phyloP scores from a whole-genome alignment of 257 asterid genomes.

The Jasminum sambac region DNA sequence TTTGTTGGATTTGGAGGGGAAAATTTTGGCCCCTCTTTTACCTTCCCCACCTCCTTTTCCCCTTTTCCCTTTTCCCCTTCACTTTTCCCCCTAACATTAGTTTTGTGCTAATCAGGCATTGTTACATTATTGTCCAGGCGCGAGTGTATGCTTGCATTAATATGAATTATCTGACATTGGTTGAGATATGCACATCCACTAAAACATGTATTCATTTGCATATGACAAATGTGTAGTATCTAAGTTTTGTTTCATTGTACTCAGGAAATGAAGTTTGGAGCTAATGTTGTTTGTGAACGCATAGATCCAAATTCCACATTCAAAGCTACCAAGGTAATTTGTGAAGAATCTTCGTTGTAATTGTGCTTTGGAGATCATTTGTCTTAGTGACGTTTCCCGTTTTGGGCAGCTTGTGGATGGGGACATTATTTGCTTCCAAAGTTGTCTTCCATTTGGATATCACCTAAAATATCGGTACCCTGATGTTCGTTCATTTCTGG shows the following conservation, averaged over 20 bases:
- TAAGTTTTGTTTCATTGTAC: slow-evolving; percentile 21
- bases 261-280: slow-evolving; percentile 56
- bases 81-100: too few species aligned
- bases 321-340: slow-evolving; percentile 42
- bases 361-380: slow-evolving; percentile 17
- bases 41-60: too few species aligned
- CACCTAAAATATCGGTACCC: slow-evolving; percentile 38
- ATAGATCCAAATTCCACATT: slow-evolving; percentile 43
- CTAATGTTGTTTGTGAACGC: slow-evolving; percentile 48
- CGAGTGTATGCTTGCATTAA: slow-evolving; percentile 14
- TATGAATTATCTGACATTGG: neutral
- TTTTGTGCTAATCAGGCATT: slow-evolving; percentile 7
- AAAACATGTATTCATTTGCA: neutral
- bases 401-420: slow-evolving; percentile 55
- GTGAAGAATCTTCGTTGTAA: slow-evolving; percentile 11
- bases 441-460: slow-evolving; percentile 34
- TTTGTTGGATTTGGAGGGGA: too few species aligned
- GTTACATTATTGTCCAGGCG: slow-evolving; percentile 11
- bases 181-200: neutral
- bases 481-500: slow-evolving; percentile 51
- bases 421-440: slow-evolving; percentile 57
- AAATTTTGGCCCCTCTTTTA: too few species aligned
- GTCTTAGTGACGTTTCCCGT: slow-evolving; percentile 4
- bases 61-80: too few species aligned
- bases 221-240: slow-evolving; percentile 12